Evolutionary conservation across 345 rosid species (phyloP).

Genomic region (Eucalyptus globulus): DNA sequence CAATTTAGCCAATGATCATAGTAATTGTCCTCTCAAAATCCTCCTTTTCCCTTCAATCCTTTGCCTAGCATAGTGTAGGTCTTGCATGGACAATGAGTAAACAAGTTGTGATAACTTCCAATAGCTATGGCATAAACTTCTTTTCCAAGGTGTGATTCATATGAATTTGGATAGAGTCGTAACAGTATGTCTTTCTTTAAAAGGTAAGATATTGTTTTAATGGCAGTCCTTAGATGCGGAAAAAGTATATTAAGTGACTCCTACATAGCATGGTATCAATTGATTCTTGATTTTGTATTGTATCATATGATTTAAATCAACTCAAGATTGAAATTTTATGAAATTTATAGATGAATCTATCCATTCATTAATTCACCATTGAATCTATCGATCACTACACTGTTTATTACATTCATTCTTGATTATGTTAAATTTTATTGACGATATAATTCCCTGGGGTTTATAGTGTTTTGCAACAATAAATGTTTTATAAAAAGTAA

Average conservation of each 20-base stretch:
- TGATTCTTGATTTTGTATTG: background rate
- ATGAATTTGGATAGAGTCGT: background rate
- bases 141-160: background rate
- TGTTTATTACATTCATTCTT: background rate
- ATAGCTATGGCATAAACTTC: background rate
- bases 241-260: background rate
- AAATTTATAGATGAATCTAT: background rate
- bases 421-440: background rate
- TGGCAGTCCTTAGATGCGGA: background rate
- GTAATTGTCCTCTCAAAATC: background rate
- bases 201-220: background rate
- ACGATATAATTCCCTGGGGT: background rate
- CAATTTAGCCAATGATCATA: background rate
- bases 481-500: background rate
- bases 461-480: background rate
- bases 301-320: background rate
- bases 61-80: background rate
- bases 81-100: background rate
- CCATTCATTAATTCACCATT: background rate
- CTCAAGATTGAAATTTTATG: background rate
- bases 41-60: background rate
- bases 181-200: background rate
- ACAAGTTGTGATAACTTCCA: background rate
- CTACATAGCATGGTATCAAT: background rate
- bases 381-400: background rate